Conservation (phyloP, 345 rosid species). For the Eucalyptus sp. region DNA sequence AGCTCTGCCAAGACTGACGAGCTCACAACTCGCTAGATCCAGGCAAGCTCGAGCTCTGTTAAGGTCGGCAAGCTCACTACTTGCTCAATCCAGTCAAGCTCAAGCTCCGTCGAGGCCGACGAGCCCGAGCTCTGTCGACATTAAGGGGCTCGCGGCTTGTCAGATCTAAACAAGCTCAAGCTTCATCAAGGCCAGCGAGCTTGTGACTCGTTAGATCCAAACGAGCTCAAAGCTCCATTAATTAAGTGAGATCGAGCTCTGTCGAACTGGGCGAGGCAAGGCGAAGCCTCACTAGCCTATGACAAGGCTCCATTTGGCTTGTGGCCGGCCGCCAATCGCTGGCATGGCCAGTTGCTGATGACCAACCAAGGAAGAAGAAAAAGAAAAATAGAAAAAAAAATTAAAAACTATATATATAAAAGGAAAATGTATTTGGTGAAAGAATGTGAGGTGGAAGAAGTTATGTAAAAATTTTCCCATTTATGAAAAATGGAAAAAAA, state of each 20-base stretch:
- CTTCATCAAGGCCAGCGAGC: accelerated
- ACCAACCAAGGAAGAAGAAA: too few species aligned
- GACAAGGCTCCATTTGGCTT: too few species aligned
- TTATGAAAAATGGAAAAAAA: too few species aligned
- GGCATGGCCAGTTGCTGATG: accelerated
- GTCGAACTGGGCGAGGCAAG: accelerated
- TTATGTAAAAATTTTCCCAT: too few species aligned
- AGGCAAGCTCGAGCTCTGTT: accelerated
- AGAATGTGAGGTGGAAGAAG: too few species aligned
- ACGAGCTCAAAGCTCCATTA: accelerated
- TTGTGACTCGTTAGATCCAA: accelerated
- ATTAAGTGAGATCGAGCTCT: neutral
- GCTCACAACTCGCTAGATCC: accelerated
- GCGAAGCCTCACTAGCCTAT: too few species aligned
- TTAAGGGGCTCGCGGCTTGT: accelerated
- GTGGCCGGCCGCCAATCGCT: accelerated
- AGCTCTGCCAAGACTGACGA: accelerated
- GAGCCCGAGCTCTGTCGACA: too few species aligned
- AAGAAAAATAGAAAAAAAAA: too few species aligned
- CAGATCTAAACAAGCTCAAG: accelerated
- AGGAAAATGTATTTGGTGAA: too few species aligned
- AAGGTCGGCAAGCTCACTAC: accelerated
- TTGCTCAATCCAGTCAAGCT: too few species aligned
- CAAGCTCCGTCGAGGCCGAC: accelerated
- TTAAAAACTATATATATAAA: too few species aligned